phyloP scores from a whole-genome alignment of 2,329 filamentous ascomycete genomes.

The Aureobasidium namibiae region DNA sequence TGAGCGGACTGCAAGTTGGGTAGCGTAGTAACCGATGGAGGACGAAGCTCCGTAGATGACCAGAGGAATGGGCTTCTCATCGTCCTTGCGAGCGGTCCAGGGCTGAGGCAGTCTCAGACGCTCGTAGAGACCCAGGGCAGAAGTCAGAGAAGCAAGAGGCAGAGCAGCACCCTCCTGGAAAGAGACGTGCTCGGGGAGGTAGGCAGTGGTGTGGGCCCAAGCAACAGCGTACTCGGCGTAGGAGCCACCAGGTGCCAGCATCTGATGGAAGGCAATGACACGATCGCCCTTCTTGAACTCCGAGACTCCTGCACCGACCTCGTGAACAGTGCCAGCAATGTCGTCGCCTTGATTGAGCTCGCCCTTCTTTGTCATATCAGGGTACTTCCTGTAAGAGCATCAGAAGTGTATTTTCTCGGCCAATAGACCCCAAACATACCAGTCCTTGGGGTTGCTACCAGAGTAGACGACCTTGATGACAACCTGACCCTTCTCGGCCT shows the following conservation, averaged over 20 bases:
- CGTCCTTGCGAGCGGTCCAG: conserved; percentile 25
- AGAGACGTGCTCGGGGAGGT: conserved; percentile 39
- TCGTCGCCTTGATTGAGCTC: conserved; percentile 26
- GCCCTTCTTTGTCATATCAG: conserved; percentile 16
- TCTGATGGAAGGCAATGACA: conserved; percentile 48
- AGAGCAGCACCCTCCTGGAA: conserved; percentile 45
- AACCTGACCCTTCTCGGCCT: conserved; percentile 19
- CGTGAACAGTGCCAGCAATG: conserved; percentile 39
- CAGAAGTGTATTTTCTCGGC: background rate
- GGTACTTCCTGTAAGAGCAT: conserved; percentile 16
- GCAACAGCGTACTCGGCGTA: conserved; percentile 56
- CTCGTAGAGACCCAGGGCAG: conserved; percentile 37
- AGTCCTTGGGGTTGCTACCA: conserved; percentile 21
- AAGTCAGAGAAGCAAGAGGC: conserved; percentile 39
- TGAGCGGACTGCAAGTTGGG: conserved; percentile 31
- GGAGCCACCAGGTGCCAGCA: conserved; percentile 42
- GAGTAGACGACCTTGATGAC: conserved; percentile 21
- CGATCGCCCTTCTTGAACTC: conserved; percentile 52
- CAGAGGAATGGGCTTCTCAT: conserved; percentile 19
- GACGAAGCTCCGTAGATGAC: conserved; percentile 35
- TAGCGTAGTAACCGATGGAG: conserved; percentile 34
- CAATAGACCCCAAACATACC: background rate
- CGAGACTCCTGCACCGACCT: conserved; percentile 46
- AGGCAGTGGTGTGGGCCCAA: conserved; percentile 49
- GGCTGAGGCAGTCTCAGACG: conserved; percentile 36